A percentile compares a stretch with the other conserved stretches of the same genome.
These are phyloP conservation scores for Amanita polypyramis DNA, from an alignment of 768 basidiomycete species.

Conservation along the genomic window DNA sequence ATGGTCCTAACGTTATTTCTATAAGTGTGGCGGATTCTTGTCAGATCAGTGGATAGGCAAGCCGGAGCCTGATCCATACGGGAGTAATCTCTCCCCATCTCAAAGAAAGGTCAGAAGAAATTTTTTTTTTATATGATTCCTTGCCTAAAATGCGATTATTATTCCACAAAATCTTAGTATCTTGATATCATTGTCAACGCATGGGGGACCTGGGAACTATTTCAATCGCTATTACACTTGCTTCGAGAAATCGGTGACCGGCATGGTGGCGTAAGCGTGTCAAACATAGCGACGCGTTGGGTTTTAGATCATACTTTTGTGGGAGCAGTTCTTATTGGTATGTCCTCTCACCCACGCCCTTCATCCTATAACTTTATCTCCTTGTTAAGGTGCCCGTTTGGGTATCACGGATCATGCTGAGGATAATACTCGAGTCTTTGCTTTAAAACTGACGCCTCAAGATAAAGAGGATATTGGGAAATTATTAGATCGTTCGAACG, in stretches of 20 bases:
- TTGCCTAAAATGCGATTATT: not conserved
- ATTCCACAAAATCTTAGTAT: constrained; percentile 38
- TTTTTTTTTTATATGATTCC: constrained; percentile 2
- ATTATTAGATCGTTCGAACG: constrained; percentile 52
- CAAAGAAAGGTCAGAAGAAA: constrained; percentile 56
- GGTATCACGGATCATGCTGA: constrained; percentile 66
- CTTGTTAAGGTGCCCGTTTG: constrained; percentile 50
- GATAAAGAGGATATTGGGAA: constrained; percentile 56
- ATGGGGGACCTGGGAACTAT: constrained; percentile 73
- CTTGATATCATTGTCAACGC: constrained; percentile 72
- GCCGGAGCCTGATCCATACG: constrained; percentile 64
- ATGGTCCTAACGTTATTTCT: not conserved
- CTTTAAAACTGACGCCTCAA: constrained; percentile 40
- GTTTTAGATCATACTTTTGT: constrained; percentile 70
- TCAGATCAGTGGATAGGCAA: constrained; percentile 63
- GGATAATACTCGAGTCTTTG: constrained; percentile 57
- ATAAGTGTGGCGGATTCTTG: constrained; percentile 75
- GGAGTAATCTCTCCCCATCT: constrained; percentile 61
- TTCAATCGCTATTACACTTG: constrained; percentile 52
- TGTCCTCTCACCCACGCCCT: constrained; percentile 5
- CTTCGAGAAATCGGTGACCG: constrained; percentile 58
- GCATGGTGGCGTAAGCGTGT: constrained; percentile 55
- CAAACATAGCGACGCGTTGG: constrained; percentile 78
- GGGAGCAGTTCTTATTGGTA: constrained; percentile 73
- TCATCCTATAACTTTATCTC: not conserved